Base-by-base conservation (phyloP, 805 yeast genomes). In the Metschnikowia baotianmanensis region DNA sequence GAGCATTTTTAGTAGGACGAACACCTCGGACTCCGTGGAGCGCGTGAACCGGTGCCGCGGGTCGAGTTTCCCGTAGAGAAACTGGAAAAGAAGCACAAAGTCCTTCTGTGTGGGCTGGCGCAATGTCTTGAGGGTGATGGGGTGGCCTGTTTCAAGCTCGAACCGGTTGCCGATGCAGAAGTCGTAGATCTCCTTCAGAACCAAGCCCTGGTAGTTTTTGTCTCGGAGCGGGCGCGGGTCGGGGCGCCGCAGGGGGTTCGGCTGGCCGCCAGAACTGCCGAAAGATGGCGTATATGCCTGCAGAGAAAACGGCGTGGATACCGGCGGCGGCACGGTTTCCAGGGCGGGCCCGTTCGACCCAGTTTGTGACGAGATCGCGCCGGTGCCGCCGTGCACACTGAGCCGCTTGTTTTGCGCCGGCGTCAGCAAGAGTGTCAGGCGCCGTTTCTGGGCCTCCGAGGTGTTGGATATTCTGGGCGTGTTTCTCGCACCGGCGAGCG, bases 81-180 rank as follows among this genome's bases (percentile, higher is more conserved):
- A 90, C 58, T 83, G 85, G 63, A 89, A 89, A 10, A 89, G 79
- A 31, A 76, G 57, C 6, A 79, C 80, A 59, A 89, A 89, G 51
- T 86, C 96, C 55, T 84, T 86, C 56, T 89, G 96, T 0, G 96
- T 88, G 13, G 96, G 96, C 48, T 73, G 78, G 49, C 69, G 74
- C 43, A 89, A 66, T 2, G 87, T 77, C 56, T 79, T 81, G 8
- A 72, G 67, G 3, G 86, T 73, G 16, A 89, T 61, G 3, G 86
- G 76, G 48, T 83, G 86, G 51, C 80, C 82, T 71, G 80, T 82
- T 43, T 84, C 91, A 25, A 77, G 65, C 55, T 86, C 95, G 60
- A 86, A 89, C 56, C 77, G 76, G 58, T 83, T 77, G 8, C 68
- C 63, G 4, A 72, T 64, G 37, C 89, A 63, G 58, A 78, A 90